Percentiles rank a stretch among this genome's conserved stretches.
These are phyloP conservation scores for Musa beccarii DNA, from an alignment of 176 grass and related monocot genomes.

Conservation along the genomic window DNA sequence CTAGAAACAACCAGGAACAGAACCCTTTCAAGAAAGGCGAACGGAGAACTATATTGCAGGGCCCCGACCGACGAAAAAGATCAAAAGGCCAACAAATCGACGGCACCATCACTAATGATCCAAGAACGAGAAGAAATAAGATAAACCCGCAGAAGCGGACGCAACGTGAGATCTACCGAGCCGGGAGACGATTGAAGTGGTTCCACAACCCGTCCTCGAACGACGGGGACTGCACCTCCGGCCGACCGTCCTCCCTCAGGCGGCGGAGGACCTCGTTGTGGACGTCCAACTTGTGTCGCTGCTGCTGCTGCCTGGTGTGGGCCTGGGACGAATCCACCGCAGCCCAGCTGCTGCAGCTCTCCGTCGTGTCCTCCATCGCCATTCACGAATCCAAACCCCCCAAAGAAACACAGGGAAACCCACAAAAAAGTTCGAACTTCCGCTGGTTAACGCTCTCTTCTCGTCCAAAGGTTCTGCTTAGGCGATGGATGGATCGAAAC, in stretches of 20 bases:
- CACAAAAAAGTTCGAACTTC: background rate
- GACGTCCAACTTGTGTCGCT: constrained; percentile 47
- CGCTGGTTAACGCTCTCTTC: background rate
- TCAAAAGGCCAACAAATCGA: background rate
- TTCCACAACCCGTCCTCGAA: constrained; percentile 62
- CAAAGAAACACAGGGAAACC: background rate
- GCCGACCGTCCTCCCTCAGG: constrained; percentile 27
- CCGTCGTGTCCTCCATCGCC: constrained; percentile 11
- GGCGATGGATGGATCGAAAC: background rate
- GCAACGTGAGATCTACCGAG: constrained; percentile 21
- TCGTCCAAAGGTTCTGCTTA: background rate
- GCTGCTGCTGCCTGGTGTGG: constrained; percentile 38
- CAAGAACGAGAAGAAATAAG: background rate
- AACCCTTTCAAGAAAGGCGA: background rate
- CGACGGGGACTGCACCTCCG: constrained; percentile 32
- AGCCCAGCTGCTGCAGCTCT: constrained; percentile 25
- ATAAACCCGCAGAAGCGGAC: background rate
- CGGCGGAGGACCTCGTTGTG: constrained; percentile 49
- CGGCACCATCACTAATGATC: background rate
- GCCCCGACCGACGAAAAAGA: background rate
- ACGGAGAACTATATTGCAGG: background rate
- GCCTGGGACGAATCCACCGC: constrained; percentile 1
- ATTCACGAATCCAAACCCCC: background rate
- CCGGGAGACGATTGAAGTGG: constrained; percentile 69
- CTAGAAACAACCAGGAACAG: too few species aligned